Conservation (phyloP, 306 rosid genomes). For the Luffa acutangula region DNA sequence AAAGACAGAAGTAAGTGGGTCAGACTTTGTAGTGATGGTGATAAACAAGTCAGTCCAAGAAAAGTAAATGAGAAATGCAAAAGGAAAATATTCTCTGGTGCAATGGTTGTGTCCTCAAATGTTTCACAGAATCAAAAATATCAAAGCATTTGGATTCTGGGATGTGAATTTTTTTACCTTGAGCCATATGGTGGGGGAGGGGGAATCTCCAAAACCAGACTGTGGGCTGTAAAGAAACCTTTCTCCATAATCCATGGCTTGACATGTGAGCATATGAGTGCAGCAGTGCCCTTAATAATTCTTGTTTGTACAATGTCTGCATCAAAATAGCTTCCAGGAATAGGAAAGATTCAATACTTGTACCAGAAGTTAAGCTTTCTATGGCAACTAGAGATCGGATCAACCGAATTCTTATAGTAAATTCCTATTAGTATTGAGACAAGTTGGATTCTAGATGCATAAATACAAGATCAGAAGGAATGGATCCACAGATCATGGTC, state of each 20-base stretch:
- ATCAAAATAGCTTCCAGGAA: not conserved
- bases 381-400: not conserved
- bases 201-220: slow-evolving; percentile 1
- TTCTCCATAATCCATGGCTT: not conserved
- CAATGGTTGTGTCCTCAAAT: not conserved
- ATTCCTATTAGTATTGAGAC: not conserved
- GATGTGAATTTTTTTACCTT: not conserved
- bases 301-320: not conserved
- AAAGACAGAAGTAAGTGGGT: not conserved
- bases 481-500: not conserved
- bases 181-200: not conserved
- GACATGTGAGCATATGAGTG: not conserved
- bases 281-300: not conserved
- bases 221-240: slow-evolving; percentile 4
- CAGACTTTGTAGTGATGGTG: not conserved
- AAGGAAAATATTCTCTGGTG: not conserved
- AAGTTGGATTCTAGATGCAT: not conserved
- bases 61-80: not conserved
- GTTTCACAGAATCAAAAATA: not conserved
- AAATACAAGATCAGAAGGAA: not conserved
- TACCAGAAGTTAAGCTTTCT: not conserved
- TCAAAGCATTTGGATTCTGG: not conserved
- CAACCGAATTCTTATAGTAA: not conserved
- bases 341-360: not conserved
- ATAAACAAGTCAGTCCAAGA: not conserved